Base-by-base conservation (phyloP, 2,329 filamentous ascomycete species). In the Gaeumannomyces sp. region DNA sequence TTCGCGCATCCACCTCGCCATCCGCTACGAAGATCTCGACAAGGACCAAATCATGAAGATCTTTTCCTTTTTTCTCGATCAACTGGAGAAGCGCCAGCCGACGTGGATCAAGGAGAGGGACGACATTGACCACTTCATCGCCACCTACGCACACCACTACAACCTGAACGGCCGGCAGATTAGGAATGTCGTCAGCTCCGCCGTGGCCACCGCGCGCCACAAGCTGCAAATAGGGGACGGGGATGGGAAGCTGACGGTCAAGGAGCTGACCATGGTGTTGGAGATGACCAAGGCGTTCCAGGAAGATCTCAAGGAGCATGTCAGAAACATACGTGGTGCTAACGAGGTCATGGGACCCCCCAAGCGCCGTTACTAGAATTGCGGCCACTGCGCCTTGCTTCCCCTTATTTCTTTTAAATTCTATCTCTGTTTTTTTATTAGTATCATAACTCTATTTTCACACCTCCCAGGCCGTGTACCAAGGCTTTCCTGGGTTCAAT, bases 1-100 rank as follows among this genome's bases (percentile, higher is more conserved):
- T 60, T 78, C 76, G 1, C 72, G 76, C 0, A 74, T 79, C 33
- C 75, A 78, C 64, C 67, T 76, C 7, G 72, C 67, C 3, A 68
- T 78, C 2, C 75, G 76, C 65, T 78, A 77, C 64, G 72, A 68
- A 2, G 63, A 66, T 11, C 69, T 73, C 7, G 72, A 69, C 13
- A 73, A 79, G 63, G 73, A 65, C 1, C 64, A 69, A 53, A 68
- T 66, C 13, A 29, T 50, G 6, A 64, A 66, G n/a, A 70, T 72
- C 50, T 72, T 67, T 0, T 31, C n/a, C 3, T 35, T 56, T 2
- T 35, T 57, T 60, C 66, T 68, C 50, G 45, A 64, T 14, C 50
- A 79, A 11, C 71, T 81, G 27, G 74, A 76, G 68, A 35, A 35
- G 33, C 33, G 33, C 33, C 33, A 35, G 33, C 74, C 75, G 62